Conservation (phyloP, 2,329 filamentous ascomycete species). For the Verticillium zaregamsianum region DNA sequence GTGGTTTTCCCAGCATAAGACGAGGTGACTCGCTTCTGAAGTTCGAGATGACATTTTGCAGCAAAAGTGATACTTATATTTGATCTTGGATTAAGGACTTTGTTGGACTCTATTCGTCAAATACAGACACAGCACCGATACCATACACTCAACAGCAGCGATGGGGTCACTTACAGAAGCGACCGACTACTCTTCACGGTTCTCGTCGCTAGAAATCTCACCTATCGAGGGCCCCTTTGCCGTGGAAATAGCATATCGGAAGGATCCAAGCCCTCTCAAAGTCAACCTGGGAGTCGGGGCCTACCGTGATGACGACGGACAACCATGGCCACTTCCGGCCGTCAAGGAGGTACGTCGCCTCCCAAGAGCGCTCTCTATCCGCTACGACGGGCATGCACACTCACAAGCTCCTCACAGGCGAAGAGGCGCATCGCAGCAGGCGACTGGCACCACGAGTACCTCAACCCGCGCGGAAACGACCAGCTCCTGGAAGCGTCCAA, state of each 20-base stretch:
- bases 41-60: no score
- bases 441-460: constrained; percentile 16
- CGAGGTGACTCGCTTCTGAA: no score
- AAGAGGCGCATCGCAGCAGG: not conserved
- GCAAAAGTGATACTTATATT: no score
- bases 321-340: not conserved
- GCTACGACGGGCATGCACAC: not conserved
- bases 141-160: no score
- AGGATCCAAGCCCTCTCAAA: not conserved
- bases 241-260: not conserved
- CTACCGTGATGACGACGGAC: constrained; percentile 2
- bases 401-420: not conserved
- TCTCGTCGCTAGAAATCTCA: not conserved
- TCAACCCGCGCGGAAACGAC: constrained; percentile 16
- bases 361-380: not conserved
- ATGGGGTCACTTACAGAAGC: no score
- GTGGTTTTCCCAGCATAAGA: no score
- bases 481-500: constrained; percentile 17
- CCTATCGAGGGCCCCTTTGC: not conserved
- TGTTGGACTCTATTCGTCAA: no score
- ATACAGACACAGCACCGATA: no score
- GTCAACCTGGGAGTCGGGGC: constrained; percentile 4
- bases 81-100: no score
- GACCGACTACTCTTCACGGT: not conserved
- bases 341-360: not conserved